These are phyloP conservation scores for Carallia brachiata DNA, from an alignment of 345 rosid genomes.

Conservation along the genomic window DNA sequence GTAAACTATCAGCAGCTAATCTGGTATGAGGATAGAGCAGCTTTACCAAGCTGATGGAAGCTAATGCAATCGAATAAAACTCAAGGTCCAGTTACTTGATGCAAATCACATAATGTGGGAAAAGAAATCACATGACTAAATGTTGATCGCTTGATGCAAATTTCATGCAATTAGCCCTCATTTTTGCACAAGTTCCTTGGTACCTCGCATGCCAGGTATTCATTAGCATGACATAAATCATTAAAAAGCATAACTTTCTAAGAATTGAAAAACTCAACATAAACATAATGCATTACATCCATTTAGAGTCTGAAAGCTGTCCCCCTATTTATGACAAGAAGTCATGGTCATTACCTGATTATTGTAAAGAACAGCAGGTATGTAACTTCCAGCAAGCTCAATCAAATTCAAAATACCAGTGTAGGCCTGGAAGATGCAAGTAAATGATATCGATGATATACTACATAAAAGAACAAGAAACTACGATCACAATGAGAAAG, in stretches of 20 bases:
- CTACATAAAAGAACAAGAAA: conserved; percentile 7
- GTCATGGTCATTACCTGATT: conserved; percentile 59
- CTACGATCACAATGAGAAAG: not conserved
- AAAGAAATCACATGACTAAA: not conserved
- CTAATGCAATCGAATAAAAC: not conserved
- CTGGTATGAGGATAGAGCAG: not conserved
- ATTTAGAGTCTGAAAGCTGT: not conserved
- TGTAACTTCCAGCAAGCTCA: conserved; percentile 54
- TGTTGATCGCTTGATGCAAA: not conserved
- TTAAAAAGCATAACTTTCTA: not conserved
- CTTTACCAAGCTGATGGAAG: not conserved
- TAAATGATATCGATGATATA: conserved; percentile 1
- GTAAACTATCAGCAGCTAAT: not conserved
- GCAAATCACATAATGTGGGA: not conserved
- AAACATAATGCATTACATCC: not conserved
- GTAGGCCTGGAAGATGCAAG: conserved; percentile 63
- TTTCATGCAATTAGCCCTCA: not conserved
- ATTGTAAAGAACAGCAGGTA: conserved; percentile 70
- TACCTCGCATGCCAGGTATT: not conserved
- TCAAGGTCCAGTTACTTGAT: not conserved
- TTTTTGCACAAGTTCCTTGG: not conserved
- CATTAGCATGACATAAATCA: not conserved
- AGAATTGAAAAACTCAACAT: not conserved
- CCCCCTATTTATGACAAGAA: conserved; percentile 2
- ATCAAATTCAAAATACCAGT: conserved; percentile 75